These are phyloP conservation scores for Talaromyces nanjingensis DNA, from an alignment of 495 filamentous ascomycete genomes.

Conservation along the genomic window DNA sequence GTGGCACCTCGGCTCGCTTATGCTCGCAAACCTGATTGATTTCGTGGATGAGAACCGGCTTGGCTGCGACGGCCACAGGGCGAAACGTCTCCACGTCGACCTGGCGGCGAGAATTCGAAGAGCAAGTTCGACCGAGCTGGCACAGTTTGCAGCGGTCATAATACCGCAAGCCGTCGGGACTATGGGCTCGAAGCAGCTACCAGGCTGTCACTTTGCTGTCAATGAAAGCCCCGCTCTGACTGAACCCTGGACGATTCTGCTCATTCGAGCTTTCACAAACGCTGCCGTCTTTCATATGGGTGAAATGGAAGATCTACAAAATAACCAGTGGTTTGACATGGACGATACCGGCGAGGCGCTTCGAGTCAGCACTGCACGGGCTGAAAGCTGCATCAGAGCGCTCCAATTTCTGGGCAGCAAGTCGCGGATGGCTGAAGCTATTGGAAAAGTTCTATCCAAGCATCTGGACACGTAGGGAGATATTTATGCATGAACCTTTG, in stretches of 20 bases:
- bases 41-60: slow-evolving; percentile 20
- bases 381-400: slow-evolving; percentile 25
- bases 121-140: slow-evolving; percentile 7
- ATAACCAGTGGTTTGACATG: background rate
- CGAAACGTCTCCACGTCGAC: slow-evolving; percentile 1
- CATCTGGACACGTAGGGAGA: background rate
- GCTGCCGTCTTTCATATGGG: slow-evolving; percentile 21
- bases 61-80: slow-evolving; percentile 11
- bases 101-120: slow-evolving; percentile 5
- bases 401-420: slow-evolving; percentile 31
- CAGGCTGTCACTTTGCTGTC: slow-evolving; percentile 10
- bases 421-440: slow-evolving; percentile 27
- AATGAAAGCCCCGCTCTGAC: slow-evolving; percentile 26
- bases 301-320: slow-evolving; percentile 8
- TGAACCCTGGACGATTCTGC: slow-evolving; percentile 34
- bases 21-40: slow-evolving; percentile 31
- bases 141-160: slow-evolving; percentile 7
- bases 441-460: background rate
- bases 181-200: slow-evolving; percentile 1
- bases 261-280: slow-evolving; percentile 33
- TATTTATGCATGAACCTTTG: background rate
- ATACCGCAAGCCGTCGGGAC: background rate
- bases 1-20: slow-evolving; percentile 32
- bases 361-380: slow-evolving; percentile 7
- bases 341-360: background rate